These are phyloP conservation scores for Starmera stellimalicola DNA, from an alignment of 1,139 yeast species.

Conservation along the genomic window DNA sequence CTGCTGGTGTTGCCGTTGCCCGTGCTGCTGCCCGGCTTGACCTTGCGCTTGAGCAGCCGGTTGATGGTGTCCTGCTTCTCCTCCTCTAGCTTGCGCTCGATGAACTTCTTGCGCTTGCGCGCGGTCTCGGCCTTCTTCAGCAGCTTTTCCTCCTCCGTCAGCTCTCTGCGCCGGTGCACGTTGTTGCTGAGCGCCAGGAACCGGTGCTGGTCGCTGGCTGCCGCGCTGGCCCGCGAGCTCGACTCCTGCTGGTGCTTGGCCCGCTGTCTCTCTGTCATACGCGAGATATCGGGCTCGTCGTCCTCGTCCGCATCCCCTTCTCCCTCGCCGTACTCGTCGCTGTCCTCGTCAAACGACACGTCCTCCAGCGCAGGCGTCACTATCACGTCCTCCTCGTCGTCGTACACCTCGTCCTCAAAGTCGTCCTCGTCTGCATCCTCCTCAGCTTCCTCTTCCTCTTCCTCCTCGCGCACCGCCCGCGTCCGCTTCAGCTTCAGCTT, in stretches of 20 bases:
- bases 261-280: conserved; percentile 57
- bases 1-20: neutral
- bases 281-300: conserved; percentile 30
- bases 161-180: conserved; percentile 32
- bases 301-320: conserved; percentile 19
- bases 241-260: conserved; percentile 28
- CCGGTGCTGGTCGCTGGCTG: conserved; percentile 10
- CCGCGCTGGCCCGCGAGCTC: conserved; percentile 1
- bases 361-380: conserved; percentile 18
- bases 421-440: conserved; percentile 14
- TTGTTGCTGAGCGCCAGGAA: conserved; percentile 27
- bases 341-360: conserved; percentile 16
- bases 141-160: conserved; percentile 80
- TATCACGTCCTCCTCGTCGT: conserved; percentile 19
- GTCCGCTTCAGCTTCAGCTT: conserved; percentile 9
- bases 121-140: conserved; percentile 81
- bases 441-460: conserved; percentile 3
- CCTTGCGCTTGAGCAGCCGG: conserved; percentile 71
- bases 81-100: conserved; percentile 77
- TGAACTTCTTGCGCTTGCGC: conserved; percentile 77
- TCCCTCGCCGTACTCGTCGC: too few relatives aligned
- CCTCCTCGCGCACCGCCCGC: conserved; percentile 4
- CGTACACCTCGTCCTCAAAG: conserved; percentile 17
- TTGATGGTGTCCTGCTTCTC: conserved; percentile 89
- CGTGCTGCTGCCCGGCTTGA: conserved; percentile 42